A percentile compares a stretch with the other conserved stretches of the same genome.
These are phyloP conservation scores for Metschnikowia orientalis DNA, from an alignment of 805 yeast genomes.

Conservation along the genomic window DNA sequence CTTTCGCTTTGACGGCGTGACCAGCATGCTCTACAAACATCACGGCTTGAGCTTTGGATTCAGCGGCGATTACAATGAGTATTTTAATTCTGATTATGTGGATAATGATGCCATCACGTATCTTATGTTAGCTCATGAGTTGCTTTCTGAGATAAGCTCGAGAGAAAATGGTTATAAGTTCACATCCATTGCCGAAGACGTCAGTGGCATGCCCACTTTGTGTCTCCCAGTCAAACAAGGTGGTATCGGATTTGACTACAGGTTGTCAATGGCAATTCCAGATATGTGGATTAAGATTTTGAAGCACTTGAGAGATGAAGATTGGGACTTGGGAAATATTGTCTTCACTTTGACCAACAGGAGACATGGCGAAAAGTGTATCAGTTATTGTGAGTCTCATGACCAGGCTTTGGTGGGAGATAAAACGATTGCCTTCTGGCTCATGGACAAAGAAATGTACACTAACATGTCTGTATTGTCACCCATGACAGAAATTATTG, in stretches of 20 bases:
- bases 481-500: constrained; percentile 71
- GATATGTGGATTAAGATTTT: constrained; percentile 98
- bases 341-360: constrained; percentile 82
- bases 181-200: constrained; percentile 91
- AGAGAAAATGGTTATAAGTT: constrained; percentile 38
- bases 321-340: constrained; percentile 85
- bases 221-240: constrained; percentile 72
- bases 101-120: constrained; percentile 86
- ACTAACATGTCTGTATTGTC: constrained; percentile 83
- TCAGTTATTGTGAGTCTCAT: constrained; percentile 90
- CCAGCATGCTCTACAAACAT: constrained; percentile 85
- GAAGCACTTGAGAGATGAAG: constrained; percentile 79
- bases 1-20: constrained; percentile 94
- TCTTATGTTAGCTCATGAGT: constrained; percentile 83
- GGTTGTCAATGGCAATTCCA: constrained; percentile 95
- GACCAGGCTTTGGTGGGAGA: constrained; percentile 98
- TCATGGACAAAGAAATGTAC: constrained; percentile 98
- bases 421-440: constrained; percentile 94
- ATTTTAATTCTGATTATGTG: constrained; percentile 70
- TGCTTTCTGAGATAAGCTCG: constrained; percentile 53
- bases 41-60: constrained; percentile 92
- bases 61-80: constrained; percentile 90
- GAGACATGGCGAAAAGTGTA: constrained; percentile 82
- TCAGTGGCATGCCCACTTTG: constrained; percentile 93
- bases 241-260: constrained; percentile 91